phyloP scores from a whole-genome alignment of 2,329 filamentous ascomycete species.

The Colletotrichum viniferum region DNA sequence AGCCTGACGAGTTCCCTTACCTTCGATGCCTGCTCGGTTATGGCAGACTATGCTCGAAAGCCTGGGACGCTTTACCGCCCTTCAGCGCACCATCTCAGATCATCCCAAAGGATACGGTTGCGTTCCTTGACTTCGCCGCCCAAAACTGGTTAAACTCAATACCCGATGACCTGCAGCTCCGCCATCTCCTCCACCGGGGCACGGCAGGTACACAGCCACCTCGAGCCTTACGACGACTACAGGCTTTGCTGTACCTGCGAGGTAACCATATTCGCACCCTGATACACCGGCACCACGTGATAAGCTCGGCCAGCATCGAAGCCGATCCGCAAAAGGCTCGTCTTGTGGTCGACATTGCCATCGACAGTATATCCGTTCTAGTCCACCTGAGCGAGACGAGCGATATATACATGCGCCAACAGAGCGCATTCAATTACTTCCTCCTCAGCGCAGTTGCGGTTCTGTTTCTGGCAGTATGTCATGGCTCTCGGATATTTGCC shows the following conservation, averaged over 20 bases:
- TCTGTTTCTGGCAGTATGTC: constrained; percentile 47
- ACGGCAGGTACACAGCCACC: constrained; percentile 30
- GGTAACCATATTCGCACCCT: constrained; percentile 49
- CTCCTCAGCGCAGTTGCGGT: constrained; percentile 41
- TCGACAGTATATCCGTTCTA: constrained; percentile 36
- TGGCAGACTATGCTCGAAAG: constrained; percentile 47
- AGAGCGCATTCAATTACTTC: constrained; percentile 45
- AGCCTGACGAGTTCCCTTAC: constrained; percentile 40
- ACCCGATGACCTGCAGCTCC: constrained; percentile 40
- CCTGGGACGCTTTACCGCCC: constrained; percentile 48
- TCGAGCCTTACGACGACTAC: constrained; percentile 41
- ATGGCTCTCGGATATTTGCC: constrained; percentile 46
- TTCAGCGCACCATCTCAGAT: constrained; percentile 33
- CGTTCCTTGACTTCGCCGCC: constrained; percentile 43
- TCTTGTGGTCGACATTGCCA: constrained; percentile 42
- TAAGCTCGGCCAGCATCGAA: constrained; percentile 40
- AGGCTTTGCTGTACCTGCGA: constrained; percentile 46
- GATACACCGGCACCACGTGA: constrained; percentile 48
- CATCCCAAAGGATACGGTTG: constrained; percentile 42
- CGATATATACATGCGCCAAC: constrained; percentile 40
- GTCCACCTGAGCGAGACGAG: constrained; percentile 38
- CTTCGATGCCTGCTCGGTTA: constrained; percentile 53
- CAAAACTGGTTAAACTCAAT: constrained; percentile 51
- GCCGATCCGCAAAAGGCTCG: constrained; percentile 37
- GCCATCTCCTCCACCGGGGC: constrained; percentile 37